Conservation (phyloP, 2,329 filamentous ascomycete species). For the Dactylellina cionopaga region DNA sequence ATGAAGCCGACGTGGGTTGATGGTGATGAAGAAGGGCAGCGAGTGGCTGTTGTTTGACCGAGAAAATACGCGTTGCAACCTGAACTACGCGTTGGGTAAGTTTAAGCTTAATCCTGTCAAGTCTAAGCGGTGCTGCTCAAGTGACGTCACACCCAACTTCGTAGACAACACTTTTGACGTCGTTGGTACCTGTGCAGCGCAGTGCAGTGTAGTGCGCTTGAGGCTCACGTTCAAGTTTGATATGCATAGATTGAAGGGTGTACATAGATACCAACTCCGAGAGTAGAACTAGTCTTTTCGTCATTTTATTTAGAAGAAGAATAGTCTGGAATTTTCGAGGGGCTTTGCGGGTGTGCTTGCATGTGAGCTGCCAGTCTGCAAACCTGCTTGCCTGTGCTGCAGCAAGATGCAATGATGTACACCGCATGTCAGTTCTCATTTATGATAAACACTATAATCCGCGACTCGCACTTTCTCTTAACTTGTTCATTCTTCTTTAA, state of each 20-base stretch:
- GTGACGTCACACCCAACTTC: conserved; percentile 19
- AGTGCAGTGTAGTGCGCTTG: no score
- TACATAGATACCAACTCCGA: no score
- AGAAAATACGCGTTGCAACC: conserved; percentile 16
- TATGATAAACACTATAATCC: not conserved
- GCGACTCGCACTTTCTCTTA: no score
- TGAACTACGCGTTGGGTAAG: not conserved
- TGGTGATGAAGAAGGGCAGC: conserved; percentile 30
- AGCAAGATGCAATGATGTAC: conserved; percentile 9
- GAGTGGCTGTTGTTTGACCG: conserved; percentile 32
- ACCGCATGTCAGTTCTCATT: not conserved
- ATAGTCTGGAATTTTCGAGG: no score
- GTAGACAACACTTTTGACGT: not conserved
- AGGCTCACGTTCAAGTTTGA: no score
- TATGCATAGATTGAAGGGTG: no score
- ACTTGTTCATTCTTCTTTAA: no score
- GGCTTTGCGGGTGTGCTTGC: no score
- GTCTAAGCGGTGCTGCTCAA: not conserved
- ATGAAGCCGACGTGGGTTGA: conserved; percentile 51
- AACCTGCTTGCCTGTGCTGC: not conserved
- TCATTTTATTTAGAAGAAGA: no score
- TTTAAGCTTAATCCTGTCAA: conserved; percentile 5
- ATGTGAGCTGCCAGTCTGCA: no score
- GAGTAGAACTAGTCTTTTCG: no score
- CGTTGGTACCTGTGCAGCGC: no score